Evolutionary conservation across 2,329 filamentous ascomycete genomes (phyloP).

Genomic region (Talaromyces sp.): DNA sequence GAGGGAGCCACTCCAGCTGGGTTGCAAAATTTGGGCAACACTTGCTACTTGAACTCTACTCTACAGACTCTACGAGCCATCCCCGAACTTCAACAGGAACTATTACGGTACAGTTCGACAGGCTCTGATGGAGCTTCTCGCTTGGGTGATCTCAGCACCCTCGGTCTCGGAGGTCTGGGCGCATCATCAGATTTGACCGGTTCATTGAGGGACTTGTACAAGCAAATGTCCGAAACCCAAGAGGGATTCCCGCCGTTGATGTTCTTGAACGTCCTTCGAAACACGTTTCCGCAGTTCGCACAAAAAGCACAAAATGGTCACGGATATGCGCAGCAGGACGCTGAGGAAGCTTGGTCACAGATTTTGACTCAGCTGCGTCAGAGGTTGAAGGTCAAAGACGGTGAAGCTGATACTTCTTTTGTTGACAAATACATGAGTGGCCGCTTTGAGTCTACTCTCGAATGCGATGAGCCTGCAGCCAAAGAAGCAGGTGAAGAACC

Average conservation of each 20-base stretch:
- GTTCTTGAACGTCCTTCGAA: constrained; percentile 77
- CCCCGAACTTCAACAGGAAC: constrained; percentile 81
- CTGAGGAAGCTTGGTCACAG: constrained; percentile 97
- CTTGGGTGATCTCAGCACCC: constrained; percentile 48
- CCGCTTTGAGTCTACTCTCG: constrained; percentile 70
- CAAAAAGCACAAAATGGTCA: constrained; percentile 78
- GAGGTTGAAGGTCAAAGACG: constrained; percentile 66
- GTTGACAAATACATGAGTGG: constrained; percentile 90
- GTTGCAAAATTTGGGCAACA: constrained; percentile 90
- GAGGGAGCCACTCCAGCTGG: constrained; percentile 84
- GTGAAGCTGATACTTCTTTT: constrained; percentile 60
- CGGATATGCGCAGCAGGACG: constrained; percentile 95
- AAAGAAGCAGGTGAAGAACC: constrained; percentile 70
- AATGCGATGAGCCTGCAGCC: constrained; percentile 78
- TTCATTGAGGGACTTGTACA: constrained; percentile 78
- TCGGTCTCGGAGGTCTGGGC: constrained; percentile 58
- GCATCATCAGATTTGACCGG: constrained; percentile 68
- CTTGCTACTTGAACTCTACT: constrained; percentile 96
- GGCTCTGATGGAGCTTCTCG: constrained; percentile 31
- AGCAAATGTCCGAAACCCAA: constrained; percentile 84
- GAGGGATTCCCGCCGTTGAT: constrained; percentile 77
- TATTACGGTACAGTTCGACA: constrained; percentile 59
- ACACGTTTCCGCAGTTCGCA: constrained; percentile 85
- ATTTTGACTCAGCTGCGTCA: constrained; percentile 79
- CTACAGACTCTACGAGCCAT: constrained; percentile 86